Conservation (phyloP, 2,329 filamentous ascomycete species). For the Neofusicoccum laricinum region DNA sequence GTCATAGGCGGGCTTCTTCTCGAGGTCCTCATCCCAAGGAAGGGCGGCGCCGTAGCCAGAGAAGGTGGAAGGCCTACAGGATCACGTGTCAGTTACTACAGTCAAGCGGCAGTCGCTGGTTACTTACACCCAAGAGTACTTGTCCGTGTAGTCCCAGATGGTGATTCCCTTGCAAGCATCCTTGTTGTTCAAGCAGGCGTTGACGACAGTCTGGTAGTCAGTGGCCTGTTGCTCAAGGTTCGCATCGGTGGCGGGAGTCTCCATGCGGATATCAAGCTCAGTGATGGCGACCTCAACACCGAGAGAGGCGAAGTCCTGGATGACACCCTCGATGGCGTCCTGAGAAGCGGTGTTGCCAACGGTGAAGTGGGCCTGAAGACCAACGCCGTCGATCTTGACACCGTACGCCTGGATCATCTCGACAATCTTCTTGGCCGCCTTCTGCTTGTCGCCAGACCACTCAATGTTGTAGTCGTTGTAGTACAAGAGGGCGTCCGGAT, state of each 20-base stretch:
- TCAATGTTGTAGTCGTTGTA: conserved; percentile 55
- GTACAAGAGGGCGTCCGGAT: no score
- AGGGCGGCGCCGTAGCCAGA: conserved; percentile 41
- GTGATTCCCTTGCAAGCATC: conserved; percentile 58
- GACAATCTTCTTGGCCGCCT: conserved; percentile 36
- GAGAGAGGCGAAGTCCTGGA: conserved; percentile 51
- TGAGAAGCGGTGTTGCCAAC: conserved; percentile 36
- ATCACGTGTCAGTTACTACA: neutral
- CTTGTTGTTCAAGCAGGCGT: conserved; percentile 51
- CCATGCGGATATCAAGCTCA: conserved; percentile 59
- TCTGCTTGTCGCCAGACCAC: conserved; percentile 34
- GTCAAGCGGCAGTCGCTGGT: no score
- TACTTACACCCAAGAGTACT: conserved; percentile 43
- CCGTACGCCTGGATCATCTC: conserved; percentile 33
- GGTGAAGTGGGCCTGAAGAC: conserved; percentile 54
- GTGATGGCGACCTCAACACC: conserved; percentile 60
- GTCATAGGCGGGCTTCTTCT: conserved; percentile 40
- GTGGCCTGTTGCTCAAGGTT: conserved; percentile 24
- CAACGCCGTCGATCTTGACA: conserved; percentile 38
- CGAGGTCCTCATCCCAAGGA: conserved; percentile 46
- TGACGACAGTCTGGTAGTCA: conserved; percentile 40
- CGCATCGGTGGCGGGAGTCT: conserved; percentile 25
- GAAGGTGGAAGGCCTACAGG: conserved; percentile 34
- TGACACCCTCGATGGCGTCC: conserved; percentile 41
- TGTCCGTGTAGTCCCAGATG: conserved; percentile 54